Evolutionary conservation across 345 rosid species (phyloP).

Genomic region (Sonneratia alba): DNA sequence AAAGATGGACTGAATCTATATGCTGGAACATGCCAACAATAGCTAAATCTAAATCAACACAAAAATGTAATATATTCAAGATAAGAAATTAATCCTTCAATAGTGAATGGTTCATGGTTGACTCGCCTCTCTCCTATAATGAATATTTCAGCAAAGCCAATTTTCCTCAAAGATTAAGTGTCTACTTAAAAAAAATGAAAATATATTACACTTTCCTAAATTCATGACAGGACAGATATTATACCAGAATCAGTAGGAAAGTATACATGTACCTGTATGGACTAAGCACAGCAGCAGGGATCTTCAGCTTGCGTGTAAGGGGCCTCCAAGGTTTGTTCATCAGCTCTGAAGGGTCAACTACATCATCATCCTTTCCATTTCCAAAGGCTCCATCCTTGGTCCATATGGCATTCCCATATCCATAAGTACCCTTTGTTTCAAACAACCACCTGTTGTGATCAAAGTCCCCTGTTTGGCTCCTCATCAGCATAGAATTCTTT

Average conservation of each 20-base stretch:
- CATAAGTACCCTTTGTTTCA: slow-evolving; percentile 86
- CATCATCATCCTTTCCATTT: slow-evolving; percentile 39
- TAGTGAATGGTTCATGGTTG: background rate
- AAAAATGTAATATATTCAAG: background rate
- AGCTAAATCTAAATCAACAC: background rate
- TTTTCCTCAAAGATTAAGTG: too few species aligned
- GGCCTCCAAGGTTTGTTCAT: slow-evolving; percentile 96
- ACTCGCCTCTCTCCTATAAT: background rate
- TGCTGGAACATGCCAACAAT: background rate
- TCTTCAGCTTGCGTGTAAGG: slow-evolving; percentile 79
- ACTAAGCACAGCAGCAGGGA: slow-evolving; percentile 89
- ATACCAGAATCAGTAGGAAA: background rate
- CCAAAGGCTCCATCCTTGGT: slow-evolving; percentile 84
- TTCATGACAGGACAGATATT: background rate
- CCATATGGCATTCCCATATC: slow-evolving; percentile 97
- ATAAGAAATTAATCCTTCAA: background rate
- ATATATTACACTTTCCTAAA: background rate
- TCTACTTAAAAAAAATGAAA: background rate
- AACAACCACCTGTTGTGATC: slow-evolving; percentile 93
- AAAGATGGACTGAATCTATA: background rate
- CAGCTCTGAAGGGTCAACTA: slow-evolving; percentile 55
- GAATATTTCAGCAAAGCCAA: background rate
- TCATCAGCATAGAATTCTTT: slow-evolving; percentile 64
- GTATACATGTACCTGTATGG: slow-evolving; percentile 64
- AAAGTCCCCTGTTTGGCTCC: slow-evolving; percentile 94